Base-by-base conservation (phyloP, 495 filamentous ascomycete genomes). In the Physcia stellaris region DNA sequence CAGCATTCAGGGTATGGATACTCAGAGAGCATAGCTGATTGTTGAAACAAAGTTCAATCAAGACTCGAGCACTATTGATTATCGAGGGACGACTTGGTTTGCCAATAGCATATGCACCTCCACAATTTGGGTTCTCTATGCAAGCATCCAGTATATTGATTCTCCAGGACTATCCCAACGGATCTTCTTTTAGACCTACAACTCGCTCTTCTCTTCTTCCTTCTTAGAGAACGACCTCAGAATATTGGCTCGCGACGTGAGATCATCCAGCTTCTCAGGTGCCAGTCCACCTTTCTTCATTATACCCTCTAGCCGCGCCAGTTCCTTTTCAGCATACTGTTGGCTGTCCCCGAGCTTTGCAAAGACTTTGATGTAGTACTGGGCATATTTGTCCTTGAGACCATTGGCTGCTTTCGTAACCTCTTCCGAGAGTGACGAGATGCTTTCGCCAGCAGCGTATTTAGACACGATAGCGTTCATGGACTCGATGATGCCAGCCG, bases 321-420 rank as follows among this genome's bases (percentile, higher is more conserved):
- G 60, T 71, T 98, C 90, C 75, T 94, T 96, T 48, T 71, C 63
- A 18, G 75, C 83, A 53, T 87, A 94, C 18, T 67, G 76, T 42
- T 77, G 63, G 56, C 78, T 88, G 61, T 79, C 64, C 54, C 59
- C 61, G 28, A 93, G 57, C 75, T 95, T 98, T 48, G 80, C 70
- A 22, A 88, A 73, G 23, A 93, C 92, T 53, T 82, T 82, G 55
- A 90, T 63, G 55, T 98, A 98, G 72, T 96, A 96, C 58, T 80
- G 65, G n/a, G 82, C 83, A 56, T 85, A 92, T 67, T 83, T 83
- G 48, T 85, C 75, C 62, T 77, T 73, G 18, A 87, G 57, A 32
- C 57, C 64, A 53, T 68, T 65, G 21, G 77, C 80, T 13, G 70
- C 71, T 66, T 82, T 78, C 61, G 75, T 77, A 24, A 80, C 63